phyloP scores from a whole-genome alignment of 1,284 basidiomycete species.

The Marasmius tenuissimus region DNA sequence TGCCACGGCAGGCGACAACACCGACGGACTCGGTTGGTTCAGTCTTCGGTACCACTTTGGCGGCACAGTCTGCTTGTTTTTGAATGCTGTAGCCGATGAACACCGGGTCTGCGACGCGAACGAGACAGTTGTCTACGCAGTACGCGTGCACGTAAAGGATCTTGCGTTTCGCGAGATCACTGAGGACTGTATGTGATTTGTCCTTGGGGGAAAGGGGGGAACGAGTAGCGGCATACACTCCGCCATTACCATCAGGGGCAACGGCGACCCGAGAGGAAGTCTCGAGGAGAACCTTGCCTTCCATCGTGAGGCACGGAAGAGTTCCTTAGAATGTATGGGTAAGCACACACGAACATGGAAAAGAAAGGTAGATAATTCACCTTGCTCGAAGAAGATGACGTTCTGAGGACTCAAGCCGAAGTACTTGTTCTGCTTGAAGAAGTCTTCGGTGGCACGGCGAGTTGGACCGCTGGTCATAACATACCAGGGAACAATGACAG shows the following conservation, averaged over 20 bases:
- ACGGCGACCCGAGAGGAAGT: slow-evolving; percentile 79
- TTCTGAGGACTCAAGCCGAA: slow-evolving; percentile 85
- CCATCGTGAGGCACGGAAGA: slow-evolving; percentile 90
- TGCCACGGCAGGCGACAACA: slow-evolving; percentile 84
- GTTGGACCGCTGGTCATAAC: slow-evolving; percentile 99
- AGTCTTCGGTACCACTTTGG: slow-evolving; percentile 95
- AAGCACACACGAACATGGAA: slow-evolving; percentile 10
- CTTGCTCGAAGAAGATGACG: slow-evolving; percentile 97
- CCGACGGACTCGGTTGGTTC: slow-evolving; percentile 91
- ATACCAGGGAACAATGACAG: slow-evolving; percentile 89
- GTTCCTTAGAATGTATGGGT: slow-evolving; percentile 61
- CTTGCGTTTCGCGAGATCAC: slow-evolving; percentile 78
- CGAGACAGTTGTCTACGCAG: slow-evolving; percentile 99
- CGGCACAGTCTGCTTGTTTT: slow-evolving; percentile 86
- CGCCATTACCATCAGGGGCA: slow-evolving; percentile 98
- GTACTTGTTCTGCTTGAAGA: slow-evolving; percentile 77
- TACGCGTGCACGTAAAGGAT: slow-evolving; percentile 93
- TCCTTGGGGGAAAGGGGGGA: slow-evolving; percentile 66
- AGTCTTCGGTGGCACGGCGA: slow-evolving; percentile 81
- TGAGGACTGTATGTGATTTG: slow-evolving; percentile 74
- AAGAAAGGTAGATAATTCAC: slow-evolving; percentile 39
- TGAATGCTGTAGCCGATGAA: slow-evolving; percentile 94
- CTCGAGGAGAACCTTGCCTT: slow-evolving; percentile 93
- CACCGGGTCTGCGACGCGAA: slow-evolving; percentile 94
- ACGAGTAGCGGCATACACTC: slow-evolving; percentile 92